Base-by-base conservation (phyloP, 1,284 basidiomycete species). In the Phylloboletellus chloephorus region DNA sequence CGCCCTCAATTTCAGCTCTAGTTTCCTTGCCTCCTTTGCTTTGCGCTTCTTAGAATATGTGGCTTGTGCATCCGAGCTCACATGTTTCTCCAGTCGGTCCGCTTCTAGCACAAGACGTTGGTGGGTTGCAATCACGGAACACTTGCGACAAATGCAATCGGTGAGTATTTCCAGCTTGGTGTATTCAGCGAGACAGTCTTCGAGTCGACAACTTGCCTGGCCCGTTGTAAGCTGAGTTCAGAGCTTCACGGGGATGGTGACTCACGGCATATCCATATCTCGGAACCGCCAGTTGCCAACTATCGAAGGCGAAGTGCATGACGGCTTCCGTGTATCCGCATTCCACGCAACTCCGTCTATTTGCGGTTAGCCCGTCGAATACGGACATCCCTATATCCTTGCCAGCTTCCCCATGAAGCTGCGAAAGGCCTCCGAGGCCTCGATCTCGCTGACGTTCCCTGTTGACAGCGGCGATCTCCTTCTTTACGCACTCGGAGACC, bases 251-350 rank as follows among this genome's bases (percentile, higher is more conserved):
- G 34, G 12, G 12, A 31, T 41, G 24, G 43, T 7, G 25, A 66
- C 74, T 49, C 56, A 77, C 74, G 40, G 67, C 65, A 43, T 73
- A 62, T 54, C 76, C 65, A 43, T 73, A 62, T 54, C 76, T 67
- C n/a, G 88, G 88, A 11, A 92, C 65, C 16, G 81, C 73, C 16
- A 93, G 67, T 55, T 87, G 82, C 74, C 87, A 79, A 53, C 81
- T 89, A 58, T 91, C 87, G 47, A 90, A 84, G 1, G 80, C 68
- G 54, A 88, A 88, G 58, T 91, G 87, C 76, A 90, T 84, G 33
- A 92, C 87, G 2, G 88, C 89, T 54, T 91, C 86, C 2, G 87
- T 88, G 56, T 92, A 92, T 16, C 86, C 87, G 56, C 89, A 92
- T 36, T 79, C 71, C 30, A 84, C 71, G 52, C 90, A 92, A 47